Evolutionary conservation across 2,329 filamentous ascomycete species (phyloP).

Genomic region (Pseudogymnoascus destructans): DNA sequence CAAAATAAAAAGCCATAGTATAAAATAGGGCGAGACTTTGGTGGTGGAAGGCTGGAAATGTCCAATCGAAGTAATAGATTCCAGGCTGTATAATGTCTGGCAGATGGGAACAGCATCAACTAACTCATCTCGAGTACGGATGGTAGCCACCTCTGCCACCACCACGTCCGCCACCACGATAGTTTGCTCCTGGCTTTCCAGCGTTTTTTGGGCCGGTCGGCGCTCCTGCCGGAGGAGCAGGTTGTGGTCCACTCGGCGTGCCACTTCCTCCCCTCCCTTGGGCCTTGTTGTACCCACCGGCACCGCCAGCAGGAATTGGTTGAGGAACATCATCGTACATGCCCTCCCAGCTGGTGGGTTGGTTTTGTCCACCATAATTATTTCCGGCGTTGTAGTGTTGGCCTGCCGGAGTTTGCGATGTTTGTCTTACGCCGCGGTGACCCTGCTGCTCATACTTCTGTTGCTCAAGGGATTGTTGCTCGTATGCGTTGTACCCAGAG

Average conservation of each 20-base stretch:
- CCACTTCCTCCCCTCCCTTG: conserved; percentile 20
- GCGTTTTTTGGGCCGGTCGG: conserved; percentile 95
- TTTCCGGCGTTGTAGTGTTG: conserved; percentile 21
- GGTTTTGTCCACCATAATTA: conserved; percentile 23
- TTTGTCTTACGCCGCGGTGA: conserved; percentile 36
- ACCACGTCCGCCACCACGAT: conserved; percentile 76
- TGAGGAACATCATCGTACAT: conserved; percentile 97
- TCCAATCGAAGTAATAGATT: not conserved
- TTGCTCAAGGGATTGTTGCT: conserved; percentile 64
- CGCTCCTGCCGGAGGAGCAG: conserved; percentile 62
- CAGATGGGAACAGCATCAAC: not conserved
- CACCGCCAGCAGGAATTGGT: conserved; percentile 47
- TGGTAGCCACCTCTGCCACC: conserved; percentile 65
- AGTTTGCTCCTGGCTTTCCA: conserved; percentile 81
- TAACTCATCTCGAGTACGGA: conserved; percentile 47
- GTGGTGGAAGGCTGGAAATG: not conserved
- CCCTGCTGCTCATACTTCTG: conserved; percentile 64
- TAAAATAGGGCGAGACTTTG: not conserved
- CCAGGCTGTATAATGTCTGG: not conserved
- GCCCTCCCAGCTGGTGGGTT: conserved; percentile 82
- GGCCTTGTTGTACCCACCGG: conserved; percentile 25
- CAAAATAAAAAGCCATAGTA: conserved; percentile 1
- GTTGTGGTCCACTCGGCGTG: conserved; percentile 26
- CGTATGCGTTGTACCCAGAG: conserved; percentile 42
- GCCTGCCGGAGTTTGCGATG: conserved; percentile 27